Percentiles rank a stretch among this genome's conserved stretches.
phyloP scores from a whole-genome alignment of 2,329 filamentous ascomycete genomes.

The Phialophora macrospora region DNA sequence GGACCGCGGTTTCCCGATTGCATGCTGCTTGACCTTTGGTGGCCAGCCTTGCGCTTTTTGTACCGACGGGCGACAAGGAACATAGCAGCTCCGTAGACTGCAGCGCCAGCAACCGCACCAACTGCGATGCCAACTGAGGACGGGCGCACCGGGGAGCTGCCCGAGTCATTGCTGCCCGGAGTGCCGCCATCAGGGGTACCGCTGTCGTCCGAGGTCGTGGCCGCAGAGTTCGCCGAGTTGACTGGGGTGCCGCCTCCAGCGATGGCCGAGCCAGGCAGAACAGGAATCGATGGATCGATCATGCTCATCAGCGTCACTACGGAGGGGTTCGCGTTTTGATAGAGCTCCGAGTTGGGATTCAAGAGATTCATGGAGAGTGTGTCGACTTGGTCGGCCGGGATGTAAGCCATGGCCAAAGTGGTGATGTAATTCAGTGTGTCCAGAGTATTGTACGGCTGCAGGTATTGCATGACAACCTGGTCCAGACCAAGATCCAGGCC shows the following conservation, averaged over 20 bases:
- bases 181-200: conserved; percentile 50
- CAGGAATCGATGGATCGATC: conserved; percentile 82
- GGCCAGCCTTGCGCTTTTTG: conserved; percentile 79
- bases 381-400: conserved; percentile 72
- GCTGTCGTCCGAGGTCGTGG: conserved; percentile 46
- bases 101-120: conserved; percentile 76
- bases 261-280: conserved; percentile 57
- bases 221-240: conserved; percentile 37
- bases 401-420: conserved; percentile 76
- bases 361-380: conserved; percentile 71
- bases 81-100: conserved; percentile 92
- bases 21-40: conserved; percentile 77
- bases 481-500: conserved; percentile 57
- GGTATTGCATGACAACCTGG: conserved; percentile 40
- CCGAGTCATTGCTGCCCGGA: conserved; percentile 56
- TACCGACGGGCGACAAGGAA: conserved; percentile 89
- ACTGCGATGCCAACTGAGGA: conserved; percentile 71
- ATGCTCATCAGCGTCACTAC: conserved; percentile 74
- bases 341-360: conserved; percentile 73
- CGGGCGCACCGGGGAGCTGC: conserved; percentile 45
- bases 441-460: conserved; percentile 55
- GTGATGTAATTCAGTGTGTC: conserved; percentile 74
- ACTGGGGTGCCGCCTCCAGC: conserved; percentile 49
- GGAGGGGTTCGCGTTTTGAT: conserved; percentile 70
- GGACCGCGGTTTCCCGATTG: conserved; percentile 56